Base-by-base conservation (phyloP, 257 asterid species). In the Plectranthus barbatus region DNA sequence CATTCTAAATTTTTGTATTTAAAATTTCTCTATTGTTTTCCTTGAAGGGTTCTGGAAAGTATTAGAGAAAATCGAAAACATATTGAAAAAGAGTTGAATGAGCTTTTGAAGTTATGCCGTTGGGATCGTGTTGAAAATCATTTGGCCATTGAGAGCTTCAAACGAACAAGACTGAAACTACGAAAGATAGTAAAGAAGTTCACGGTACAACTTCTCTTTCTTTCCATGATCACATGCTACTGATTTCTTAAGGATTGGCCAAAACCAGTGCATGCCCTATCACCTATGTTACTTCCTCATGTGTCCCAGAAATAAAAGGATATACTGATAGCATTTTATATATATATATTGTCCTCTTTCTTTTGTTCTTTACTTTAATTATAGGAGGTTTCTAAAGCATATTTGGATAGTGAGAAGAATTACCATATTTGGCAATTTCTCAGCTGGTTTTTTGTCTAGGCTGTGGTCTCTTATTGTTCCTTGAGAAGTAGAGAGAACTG, bases 71-170 rank as follows among this genome's bases (percentile, higher is more conserved):
- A 72, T 45, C 81, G 96, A 76, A 78, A 68, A 68, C 74, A 53
- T 72, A 72, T 87, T 44, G 99, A 90, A 74, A 81, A 44, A 66
- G 93, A 93, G 80, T 71, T 93, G 86, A 77, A 84, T 72, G 95
- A 81, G 56, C 82, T 80, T 70, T 74, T 80, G 74, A 85, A 85
- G 73, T 70, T 87, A 76, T 79, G 93, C 58, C 81, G 86, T 18
- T 90, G 97, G 99, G 94, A 84, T 67, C 85, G 77, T 50, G 40
- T 64, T 13, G 94, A 86, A 60, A 83, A 61, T 75, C 56, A 74
- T 74, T 46, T 74, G 47, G 80, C 83, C 68, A 60, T 84, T 70
- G 99, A 85, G 66, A 83, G 67, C 74, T 84, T 85, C 54, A 87
- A 77, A 76, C 82, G 74, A 74, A 79, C 82, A 59, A 79, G 97